Conservation (phyloP, 2,329 filamentous ascomycete genomes). For the Ceratocystis alfenasii region DNA sequence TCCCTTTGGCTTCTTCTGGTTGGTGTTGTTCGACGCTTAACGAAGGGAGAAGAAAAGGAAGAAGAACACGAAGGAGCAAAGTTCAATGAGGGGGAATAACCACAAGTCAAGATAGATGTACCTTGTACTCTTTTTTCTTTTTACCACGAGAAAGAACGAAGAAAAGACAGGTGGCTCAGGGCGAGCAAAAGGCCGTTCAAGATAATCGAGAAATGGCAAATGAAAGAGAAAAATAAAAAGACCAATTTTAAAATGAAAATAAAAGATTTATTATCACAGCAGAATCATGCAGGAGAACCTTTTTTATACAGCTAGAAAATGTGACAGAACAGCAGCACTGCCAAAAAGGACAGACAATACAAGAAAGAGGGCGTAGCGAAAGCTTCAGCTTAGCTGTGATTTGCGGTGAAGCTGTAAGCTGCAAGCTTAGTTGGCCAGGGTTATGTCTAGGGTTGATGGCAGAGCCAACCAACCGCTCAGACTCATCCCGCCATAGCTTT, state of each 20-base stretch:
- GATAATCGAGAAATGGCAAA: background rate
- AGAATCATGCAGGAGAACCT: slow-evolving; percentile 1
- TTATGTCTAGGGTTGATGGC: background rate
- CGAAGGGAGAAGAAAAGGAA: background rate
- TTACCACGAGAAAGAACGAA: background rate
- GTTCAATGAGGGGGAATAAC: background rate
- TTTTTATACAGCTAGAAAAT: slow-evolving; percentile 9
- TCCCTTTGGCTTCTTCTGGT: background rate
- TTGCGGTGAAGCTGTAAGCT: background rate
- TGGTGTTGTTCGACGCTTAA: background rate
- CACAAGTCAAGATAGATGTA: slow-evolving; percentile 6
- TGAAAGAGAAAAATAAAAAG: background rate
- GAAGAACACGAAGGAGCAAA: slow-evolving; percentile 4
- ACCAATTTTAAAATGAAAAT: background rate
- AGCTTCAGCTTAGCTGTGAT: background rate
- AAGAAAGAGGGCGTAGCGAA: background rate
- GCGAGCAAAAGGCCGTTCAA: background rate
- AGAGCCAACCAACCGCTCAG: background rate
- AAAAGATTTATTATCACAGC: background rate
- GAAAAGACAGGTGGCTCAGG: slow-evolving; percentile 8
- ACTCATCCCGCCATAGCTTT: too few species aligned
- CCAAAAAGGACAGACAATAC: slow-evolving; percentile 3
- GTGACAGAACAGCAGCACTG: slow-evolving; percentile 7
- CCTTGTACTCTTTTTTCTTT: background rate
- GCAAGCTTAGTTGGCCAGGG: background rate